Evolutionary conservation across 306 rosid species (phyloP).

Genomic region (Rosa rugosa): DNA sequence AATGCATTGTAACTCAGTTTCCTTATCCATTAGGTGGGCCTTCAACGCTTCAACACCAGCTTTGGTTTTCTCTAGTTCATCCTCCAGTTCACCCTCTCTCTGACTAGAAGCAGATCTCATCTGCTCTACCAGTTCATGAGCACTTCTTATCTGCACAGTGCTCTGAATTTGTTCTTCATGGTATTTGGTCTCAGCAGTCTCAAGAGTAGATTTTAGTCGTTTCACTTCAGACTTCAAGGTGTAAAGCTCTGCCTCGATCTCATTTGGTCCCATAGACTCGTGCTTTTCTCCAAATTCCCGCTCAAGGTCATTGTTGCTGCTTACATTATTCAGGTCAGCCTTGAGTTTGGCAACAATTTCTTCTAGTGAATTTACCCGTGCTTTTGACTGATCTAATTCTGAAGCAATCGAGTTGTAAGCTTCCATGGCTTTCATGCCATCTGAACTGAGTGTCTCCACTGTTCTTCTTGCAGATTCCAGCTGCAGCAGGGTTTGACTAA

Average conservation of each 20-base stretch:
- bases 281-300: constrained; percentile 30
- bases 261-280: constrained; percentile 26
- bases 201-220: constrained; percentile 50
- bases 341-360: constrained; percentile 54
- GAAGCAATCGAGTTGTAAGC: constrained; percentile 49
- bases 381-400: constrained; percentile 63
- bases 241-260: constrained; percentile 42
- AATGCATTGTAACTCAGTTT: constrained; percentile 86
- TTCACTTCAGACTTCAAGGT: constrained; percentile 55
- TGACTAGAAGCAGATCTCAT: constrained; percentile 51
- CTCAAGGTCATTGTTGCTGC: constrained; percentile 10
- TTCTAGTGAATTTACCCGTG: constrained; percentile 49
- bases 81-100: constrained; percentile 50
- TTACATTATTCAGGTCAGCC: constrained; percentile 21
- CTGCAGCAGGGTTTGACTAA: constrained; percentile 59
- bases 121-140: constrained; percentile 67
- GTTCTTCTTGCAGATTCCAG: constrained; percentile 63
- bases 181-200: constrained; percentile 67
- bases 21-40: constrained; percentile 88
- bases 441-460: constrained; percentile 55
- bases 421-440: constrained; percentile 51
- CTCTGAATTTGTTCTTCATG: constrained; percentile 71
- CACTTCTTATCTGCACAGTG: constrained; percentile 58
- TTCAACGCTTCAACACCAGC: constrained; percentile 69
- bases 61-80: constrained; percentile 51